Percentiles rank a stretch among this genome's conserved stretches.
Conservation (phyloP, 495 filamentous ascomycete genomes). For the Neurospora sp. region DNA sequence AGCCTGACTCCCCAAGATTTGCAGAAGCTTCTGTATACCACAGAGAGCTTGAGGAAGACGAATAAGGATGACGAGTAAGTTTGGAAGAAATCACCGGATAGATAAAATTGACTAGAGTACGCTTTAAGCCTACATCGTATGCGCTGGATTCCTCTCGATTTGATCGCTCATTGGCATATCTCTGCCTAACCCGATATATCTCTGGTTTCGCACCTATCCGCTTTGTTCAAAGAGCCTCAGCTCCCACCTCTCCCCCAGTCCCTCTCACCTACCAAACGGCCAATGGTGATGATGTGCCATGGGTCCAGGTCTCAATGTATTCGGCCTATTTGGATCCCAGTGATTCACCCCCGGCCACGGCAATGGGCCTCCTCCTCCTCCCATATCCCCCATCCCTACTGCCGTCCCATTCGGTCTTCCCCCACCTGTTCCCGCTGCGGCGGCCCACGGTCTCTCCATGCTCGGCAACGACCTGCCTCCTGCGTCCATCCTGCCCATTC, state of each 20-base stretch:
- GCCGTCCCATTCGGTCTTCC: background rate
- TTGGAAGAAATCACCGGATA: background rate
- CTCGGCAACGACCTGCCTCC: background rate
- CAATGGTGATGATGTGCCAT: constrained; percentile 2
- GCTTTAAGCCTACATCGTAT: background rate
- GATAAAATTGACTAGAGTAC: background rate
- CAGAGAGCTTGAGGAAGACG: constrained; percentile 58
- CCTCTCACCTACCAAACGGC: background rate
- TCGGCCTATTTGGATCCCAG: background rate
- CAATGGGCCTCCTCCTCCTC: background rate
- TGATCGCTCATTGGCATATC: background rate
- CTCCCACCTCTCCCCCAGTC: background rate
- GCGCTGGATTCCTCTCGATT: background rate
- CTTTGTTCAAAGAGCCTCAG: background rate
- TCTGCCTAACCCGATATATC: background rate
- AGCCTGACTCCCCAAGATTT: constrained; percentile 31
- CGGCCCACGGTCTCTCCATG: background rate
- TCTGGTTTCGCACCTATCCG: background rate
- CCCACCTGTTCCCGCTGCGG: background rate
- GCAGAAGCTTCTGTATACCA: constrained; percentile 54
- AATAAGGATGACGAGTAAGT: constrained; percentile 17
- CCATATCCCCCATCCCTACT: background rate
- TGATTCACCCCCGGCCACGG: background rate
- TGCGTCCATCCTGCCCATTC: background rate
- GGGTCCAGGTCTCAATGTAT: background rate